Evolutionary conservation across 805 yeast genomes (phyloP), one percentile per base, ranked within the genome.

Genomic region (Phaffomyces thermotolerans): DNA sequence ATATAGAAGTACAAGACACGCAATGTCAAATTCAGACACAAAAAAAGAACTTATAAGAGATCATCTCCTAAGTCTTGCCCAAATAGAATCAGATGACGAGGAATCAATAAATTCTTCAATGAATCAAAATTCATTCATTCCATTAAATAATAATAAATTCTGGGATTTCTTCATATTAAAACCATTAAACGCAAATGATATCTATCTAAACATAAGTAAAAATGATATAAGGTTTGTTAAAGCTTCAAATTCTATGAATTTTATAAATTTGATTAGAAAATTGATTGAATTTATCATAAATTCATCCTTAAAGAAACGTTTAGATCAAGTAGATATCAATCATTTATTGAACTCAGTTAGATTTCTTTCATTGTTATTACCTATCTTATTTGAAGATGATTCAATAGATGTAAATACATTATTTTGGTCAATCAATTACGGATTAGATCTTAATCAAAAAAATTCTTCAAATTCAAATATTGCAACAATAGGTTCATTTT

Each of bases 341-440:
- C 64, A 76, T 48, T 54, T 80, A 10, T 62, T 84, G 38, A 81
- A 78, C 46, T 79, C 87, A 52, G 52, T 82, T 7, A 71, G 96
- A 32, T 59, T 84, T 5, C 60, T 90, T 34, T 76, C 86, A 3
- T 74, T 78, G 47, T 42, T 84, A 4, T 49, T 84, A 18, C 96
- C 96, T 0, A 72, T 77, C 38, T 56, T 82, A 7, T 84, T 74
- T 54, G 95, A 89, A 61, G 57, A 36, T 14, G 40, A 65, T 15
- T 15, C 9, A 10, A 67, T 50, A 38, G 63, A 56, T 31, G 29
- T 39, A 7, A 36, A 15, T 13, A 8, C 43, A 1, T 36, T 43
- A 6, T 43, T 43, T 37, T 43, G 46, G 46, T 36, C 41, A 4
- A 18, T 33, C n/a, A 33, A 17, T 15, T 43, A 17, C 15, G 46